phyloP scores from a whole-genome alignment of 495 filamentous ascomycete species.

The Parachaetomium inaequale region DNA sequence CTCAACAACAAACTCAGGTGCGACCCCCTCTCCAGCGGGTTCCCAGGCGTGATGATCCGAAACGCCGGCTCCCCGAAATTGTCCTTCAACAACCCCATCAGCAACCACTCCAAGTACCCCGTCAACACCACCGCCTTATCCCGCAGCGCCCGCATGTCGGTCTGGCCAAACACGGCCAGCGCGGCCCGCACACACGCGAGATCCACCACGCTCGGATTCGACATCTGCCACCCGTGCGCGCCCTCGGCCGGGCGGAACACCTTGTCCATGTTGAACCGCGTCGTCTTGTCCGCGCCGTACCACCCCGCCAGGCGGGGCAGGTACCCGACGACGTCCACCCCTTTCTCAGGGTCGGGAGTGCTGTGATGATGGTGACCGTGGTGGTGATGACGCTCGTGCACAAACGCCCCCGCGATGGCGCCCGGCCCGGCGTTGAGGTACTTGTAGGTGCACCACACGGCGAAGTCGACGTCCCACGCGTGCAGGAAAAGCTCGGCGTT shows the following conservation, averaged over 20 bases:
- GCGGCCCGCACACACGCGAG: slow-evolving; percentile 68
- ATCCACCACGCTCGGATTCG: slow-evolving; percentile 64
- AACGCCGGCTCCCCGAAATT: slow-evolving; percentile 54
- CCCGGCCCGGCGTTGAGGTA: slow-evolving; percentile 93
- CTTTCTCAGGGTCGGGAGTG: slow-evolving; percentile 18
- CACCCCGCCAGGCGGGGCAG: slow-evolving; percentile 66
- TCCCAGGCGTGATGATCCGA: slow-evolving; percentile 73
- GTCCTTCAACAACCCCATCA: slow-evolving; percentile 29
- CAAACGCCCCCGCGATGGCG: slow-evolving; percentile 78
- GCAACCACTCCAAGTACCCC: slow-evolving; percentile 69
- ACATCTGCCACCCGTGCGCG: slow-evolving; percentile 65
- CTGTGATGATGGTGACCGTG: background rate
- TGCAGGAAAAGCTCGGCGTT: slow-evolving; percentile 85
- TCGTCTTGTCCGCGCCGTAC: slow-evolving; percentile 80
- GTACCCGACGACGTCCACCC: slow-evolving; percentile 30
- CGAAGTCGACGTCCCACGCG: slow-evolving; percentile 93
- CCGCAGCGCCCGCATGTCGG: slow-evolving; percentile 64
- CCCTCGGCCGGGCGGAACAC: slow-evolving; percentile 69
- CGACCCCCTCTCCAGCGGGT: slow-evolving; percentile 70
- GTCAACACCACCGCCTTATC: slow-evolving; percentile 74
- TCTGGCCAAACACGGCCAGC: slow-evolving; percentile 71
- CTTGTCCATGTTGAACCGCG: slow-evolving; percentile 75
- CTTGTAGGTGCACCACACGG: slow-evolving; percentile 95
- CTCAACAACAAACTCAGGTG: slow-evolving; percentile 76
- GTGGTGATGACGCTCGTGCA: slow-evolving; percentile 57